A percentile compares a stretch with the other conserved stretches of the same genome.
phyloP scores from a whole-genome alignment of 768 basidiomycete genomes.

The Leccinum uliginosum region DNA sequence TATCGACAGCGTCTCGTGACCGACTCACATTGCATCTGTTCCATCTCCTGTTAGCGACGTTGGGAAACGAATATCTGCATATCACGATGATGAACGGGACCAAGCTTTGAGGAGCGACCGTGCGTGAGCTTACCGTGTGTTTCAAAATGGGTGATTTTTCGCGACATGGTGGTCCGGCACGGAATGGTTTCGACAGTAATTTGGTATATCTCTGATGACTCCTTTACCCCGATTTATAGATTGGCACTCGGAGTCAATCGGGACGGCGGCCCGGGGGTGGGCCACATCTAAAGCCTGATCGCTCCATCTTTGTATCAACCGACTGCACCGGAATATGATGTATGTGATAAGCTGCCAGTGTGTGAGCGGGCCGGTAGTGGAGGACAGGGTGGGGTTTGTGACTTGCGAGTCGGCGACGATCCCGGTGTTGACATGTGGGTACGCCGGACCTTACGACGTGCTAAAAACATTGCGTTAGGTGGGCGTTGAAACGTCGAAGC shows the following conservation, averaged over 20 bases:
- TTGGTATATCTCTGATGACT: background rate
- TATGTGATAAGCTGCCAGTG: background rate
- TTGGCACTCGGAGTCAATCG: slow-evolving; percentile 1
- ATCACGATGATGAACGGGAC: background rate
- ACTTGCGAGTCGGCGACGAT: background rate
- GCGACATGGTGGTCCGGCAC: slow-evolving; percentile 15
- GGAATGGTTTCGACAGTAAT: background rate
- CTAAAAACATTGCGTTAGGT: background rate
- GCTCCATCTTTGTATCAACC: background rate
- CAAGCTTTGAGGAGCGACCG: background rate
- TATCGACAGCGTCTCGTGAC: background rate
- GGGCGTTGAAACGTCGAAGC: background rate
- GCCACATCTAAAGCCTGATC: background rate
- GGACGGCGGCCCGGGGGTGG: slow-evolving; percentile 12
- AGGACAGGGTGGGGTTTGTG: background rate
- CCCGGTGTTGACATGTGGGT: background rate
- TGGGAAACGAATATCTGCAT: slow-evolving; percentile 83
- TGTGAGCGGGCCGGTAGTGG: background rate
- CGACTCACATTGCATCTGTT: slow-evolving; percentile 80
- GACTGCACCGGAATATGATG: background rate
- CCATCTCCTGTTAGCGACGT: slow-evolving; percentile 90
- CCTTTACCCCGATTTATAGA: background rate
- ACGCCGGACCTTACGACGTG: background rate
- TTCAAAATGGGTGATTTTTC: slow-evolving; percentile 52
- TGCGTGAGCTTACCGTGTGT: slow-evolving; percentile 46